Base-by-base conservation (phyloP, 2,329 filamentous ascomycete genomes). In the Colletotrichum navitas region DNA sequence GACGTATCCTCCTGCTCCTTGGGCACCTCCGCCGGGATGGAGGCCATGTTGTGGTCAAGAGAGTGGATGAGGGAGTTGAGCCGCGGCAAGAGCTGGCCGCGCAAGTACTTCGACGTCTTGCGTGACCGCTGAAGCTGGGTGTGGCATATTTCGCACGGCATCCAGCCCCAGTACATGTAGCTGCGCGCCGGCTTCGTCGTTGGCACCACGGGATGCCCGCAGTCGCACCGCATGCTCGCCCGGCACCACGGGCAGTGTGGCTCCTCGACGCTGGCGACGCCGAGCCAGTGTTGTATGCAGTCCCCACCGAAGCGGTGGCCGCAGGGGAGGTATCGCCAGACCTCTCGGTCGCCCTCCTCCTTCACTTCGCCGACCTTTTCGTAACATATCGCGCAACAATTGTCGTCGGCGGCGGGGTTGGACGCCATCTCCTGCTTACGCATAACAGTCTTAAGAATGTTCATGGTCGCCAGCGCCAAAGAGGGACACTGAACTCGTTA, bases 221-320 rank as follows among this genome's bases (percentile, higher is more conserved):
- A 82, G 49, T 43, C 49, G 73, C 80, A 78, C 18, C 76, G 69
- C 71, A 78, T 77, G 21, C 70, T 60, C 18, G 74, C 68, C 34
- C 83, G 81, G 75, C 83, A 85, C 71, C 84, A 78, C 60, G 83
- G 83, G 66, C 83, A 85, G 55, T 75, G 76, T 2, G 82, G 80
- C 52, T 78, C 75, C 5, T 79, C 77, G 49, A 81, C 78, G 71
- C 79, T 80, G 54, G 79, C 77, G 64, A 82, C 68, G 58, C 76
- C 76, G 16, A 85, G 79, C 80, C 84, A 85, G 59, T 78, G 78
- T 70, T 83, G 83, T 76, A 84, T 81, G 78, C 84, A 85, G 66
- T 78, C 73, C 52, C 78, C 79, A 52, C 84, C 84, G 74, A 85
- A 85, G 36, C 78, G 77, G 75, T 85, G 84, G 5, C 81, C 81